phyloP scores from a whole-genome alignment of 345 rosid species.

The Laguncularia racemosa region DNA sequence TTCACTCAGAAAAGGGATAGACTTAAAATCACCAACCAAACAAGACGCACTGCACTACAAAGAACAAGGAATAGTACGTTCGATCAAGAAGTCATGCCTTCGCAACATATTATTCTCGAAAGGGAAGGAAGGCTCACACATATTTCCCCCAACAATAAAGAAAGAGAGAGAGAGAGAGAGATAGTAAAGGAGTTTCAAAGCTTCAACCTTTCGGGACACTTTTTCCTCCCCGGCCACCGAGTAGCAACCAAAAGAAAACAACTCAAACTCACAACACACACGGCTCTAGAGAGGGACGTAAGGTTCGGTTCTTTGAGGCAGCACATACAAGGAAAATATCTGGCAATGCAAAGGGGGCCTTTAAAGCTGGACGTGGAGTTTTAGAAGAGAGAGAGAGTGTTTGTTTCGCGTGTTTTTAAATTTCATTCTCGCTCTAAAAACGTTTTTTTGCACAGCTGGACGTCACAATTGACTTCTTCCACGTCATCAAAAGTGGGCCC shows the following conservation, averaged over 20 bases:
- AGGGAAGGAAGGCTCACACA: no score
- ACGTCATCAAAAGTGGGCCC: background rate
- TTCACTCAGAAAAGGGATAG: no score
- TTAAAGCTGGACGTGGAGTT: background rate
- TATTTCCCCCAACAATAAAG: no score
- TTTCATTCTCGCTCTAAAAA: background rate
- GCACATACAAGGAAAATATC: background rate
- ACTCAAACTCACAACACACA: background rate
- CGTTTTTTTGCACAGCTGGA: slow-evolving; percentile 22
- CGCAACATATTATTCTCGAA: no score
- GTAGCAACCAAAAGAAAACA: background rate
- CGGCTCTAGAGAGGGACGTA: background rate
- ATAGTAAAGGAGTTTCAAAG: no score
- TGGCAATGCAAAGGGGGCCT: no score
- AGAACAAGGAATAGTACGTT: no score
- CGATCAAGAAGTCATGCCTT: no score
- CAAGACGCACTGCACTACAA: no score
- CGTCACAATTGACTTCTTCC: slow-evolving; percentile 30
- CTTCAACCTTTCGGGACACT: no score
- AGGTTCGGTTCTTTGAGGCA: background rate
- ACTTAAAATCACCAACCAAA: no score
- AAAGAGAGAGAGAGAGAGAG: no score
- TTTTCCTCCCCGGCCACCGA: background rate
- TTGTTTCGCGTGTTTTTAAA: background rate
- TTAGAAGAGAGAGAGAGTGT: background rate